Conservation (phyloP, 345 rosid genomes). For the Arabis alpina region DNA sequence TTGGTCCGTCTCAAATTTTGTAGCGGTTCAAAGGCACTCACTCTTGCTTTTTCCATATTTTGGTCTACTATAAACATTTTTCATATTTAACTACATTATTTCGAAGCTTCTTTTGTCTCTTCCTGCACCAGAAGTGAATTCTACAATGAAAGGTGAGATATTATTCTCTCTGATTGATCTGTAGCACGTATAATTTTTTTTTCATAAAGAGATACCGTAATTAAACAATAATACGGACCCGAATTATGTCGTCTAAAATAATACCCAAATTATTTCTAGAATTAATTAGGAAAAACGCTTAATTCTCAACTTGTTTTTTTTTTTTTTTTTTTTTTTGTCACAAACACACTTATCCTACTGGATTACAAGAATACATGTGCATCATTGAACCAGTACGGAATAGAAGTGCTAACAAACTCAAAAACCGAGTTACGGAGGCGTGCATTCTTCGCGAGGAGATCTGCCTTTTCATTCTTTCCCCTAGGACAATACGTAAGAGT, state of each 20-base stretch:
- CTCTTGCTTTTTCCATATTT: slow-evolving; percentile 27
- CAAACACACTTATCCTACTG: too few species aligned
- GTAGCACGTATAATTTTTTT: not conserved
- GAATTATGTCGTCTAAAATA: not conserved
- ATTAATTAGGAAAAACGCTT: not conserved
- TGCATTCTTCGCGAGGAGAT: too few species aligned
- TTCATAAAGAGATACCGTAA: not conserved
- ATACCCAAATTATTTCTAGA: not conserved
- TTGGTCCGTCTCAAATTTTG: slow-evolving; percentile 18
- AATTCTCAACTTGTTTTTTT: not conserved
- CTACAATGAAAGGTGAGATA: slow-evolving; percentile 33
- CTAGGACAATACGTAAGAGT: too few species aligned
- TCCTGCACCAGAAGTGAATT: slow-evolving; percentile 23
- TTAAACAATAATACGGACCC: not conserved
- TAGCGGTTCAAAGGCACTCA: slow-evolving; percentile 39
- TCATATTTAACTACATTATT: slow-evolving; percentile 8
- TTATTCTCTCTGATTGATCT: slow-evolving; percentile 37
- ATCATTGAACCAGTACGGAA: too few species aligned
- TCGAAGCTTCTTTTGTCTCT: slow-evolving; percentile 26
- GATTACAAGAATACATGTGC: too few species aligned
- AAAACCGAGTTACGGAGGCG: too few species aligned
- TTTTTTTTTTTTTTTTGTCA: too few species aligned
- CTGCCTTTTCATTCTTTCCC: too few species aligned
- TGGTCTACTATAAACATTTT: slow-evolving; percentile 17
- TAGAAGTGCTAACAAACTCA: too few species aligned